Base-by-base conservation (phyloP, 768 basidiomycete species). In the Collybia sp. region DNA sequence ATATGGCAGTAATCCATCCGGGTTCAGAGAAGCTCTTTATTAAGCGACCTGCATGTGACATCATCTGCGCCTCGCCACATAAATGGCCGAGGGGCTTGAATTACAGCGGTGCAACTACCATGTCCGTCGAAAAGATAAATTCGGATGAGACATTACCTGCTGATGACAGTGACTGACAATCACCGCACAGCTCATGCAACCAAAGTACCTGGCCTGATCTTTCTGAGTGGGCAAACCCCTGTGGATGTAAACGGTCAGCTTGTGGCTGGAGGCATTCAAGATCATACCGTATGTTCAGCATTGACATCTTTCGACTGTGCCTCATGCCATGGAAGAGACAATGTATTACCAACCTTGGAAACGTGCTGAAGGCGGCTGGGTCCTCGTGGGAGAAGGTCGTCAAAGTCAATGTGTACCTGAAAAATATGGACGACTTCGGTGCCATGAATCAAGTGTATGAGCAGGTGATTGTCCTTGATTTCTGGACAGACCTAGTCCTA, bases 351-450 rank as follows among this genome's bases (percentile, higher is more conserved):
- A 82, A 83, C 58, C 66, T 83, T 8, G 64, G 67, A 2, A 74
- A 77, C 42, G 77, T 82, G 5, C 63, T 83, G 6, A 62, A 65
- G 35, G 73, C 77, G 1, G 71, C 79, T 4, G 73, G 77, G 6
- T 80, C 79, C 5, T 75, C 77, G 17, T 79, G 78, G 79, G 76
- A 82, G 50, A 79, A 79, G 52, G 77, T 77, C 3, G 67, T 70
- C 35, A 71, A 71, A 51, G 63, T 81, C 40, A 83, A 83, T 48
- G 72, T 83, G 5, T 83, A 79, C 59, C 61, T 83, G 51, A 82
- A 79, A 53, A 60, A 77, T 53, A 82, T 82, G 79, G 68, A 73
- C 42, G 67, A 80, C 50, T 83, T 79, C 44, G 59, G 59, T 12
- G 65, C 67, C 2, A 76, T 80, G 76, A 83, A 83, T 51, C 74